These are phyloP conservation scores for Paraconiothyrium sp. DNA, from an alignment of 2,329 filamentous ascomycete genomes.

Conservation along the genomic window DNA sequence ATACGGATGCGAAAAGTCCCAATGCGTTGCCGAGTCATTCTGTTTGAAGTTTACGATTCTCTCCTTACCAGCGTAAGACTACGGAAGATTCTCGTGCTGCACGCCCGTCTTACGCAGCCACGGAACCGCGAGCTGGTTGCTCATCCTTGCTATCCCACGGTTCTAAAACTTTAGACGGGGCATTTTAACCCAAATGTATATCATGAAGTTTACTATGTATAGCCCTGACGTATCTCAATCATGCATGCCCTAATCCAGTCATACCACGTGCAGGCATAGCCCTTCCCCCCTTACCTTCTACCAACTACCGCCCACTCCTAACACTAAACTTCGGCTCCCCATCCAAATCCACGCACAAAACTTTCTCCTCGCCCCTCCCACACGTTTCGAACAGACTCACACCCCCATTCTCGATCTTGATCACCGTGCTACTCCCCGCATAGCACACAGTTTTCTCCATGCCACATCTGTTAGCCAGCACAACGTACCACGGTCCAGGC, in stretches of 20 bases:
- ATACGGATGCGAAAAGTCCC: too few relatives aligned
- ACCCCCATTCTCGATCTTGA: constrained; percentile 71
- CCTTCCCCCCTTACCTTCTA: not conserved
- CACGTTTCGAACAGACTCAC: constrained; percentile 75
- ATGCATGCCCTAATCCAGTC: not conserved
- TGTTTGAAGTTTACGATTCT: too few relatives aligned
- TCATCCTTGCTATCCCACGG: too few relatives aligned
- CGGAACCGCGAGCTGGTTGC: too few relatives aligned
- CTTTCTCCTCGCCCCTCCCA: constrained; percentile 73
- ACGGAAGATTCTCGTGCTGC: too few relatives aligned
- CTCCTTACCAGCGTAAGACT: too few relatives aligned
- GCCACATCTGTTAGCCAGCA: constrained; percentile 77
- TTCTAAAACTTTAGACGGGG: too few relatives aligned
- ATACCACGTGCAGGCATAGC: not conserved
- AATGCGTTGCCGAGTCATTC: too few relatives aligned
- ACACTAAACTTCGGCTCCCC: constrained; percentile 49
- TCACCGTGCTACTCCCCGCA: constrained; percentile 76
- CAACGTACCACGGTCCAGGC: constrained; percentile 68
- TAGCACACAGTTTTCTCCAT: constrained; percentile 73
- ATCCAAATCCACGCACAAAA: constrained; percentile 74
- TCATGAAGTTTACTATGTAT: not conserved
- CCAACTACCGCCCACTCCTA: constrained; percentile 34
- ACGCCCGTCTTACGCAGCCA: too few relatives aligned
- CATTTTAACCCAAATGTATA: not conserved
- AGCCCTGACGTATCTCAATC: constrained; percentile 2